Evolutionary conservation across 2,329 filamentous ascomycete genomes (phyloP), one percentile per base, ranked within the genome.

Genomic region (Westerdykella aurantiaca): DNA sequence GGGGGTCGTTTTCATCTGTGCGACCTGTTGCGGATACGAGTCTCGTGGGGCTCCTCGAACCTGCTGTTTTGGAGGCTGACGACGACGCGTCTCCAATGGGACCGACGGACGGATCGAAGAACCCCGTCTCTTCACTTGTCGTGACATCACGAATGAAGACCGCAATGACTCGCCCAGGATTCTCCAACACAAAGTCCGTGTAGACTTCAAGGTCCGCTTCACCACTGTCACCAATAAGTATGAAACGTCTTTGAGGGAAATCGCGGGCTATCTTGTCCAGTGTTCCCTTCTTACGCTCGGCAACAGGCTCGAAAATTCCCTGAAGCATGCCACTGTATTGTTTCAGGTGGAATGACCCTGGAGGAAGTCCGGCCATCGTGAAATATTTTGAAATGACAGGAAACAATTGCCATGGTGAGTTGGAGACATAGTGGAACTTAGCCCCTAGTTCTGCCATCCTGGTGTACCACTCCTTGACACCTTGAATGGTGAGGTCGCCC

Each of bases 121-220:
- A 97, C 0, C 80, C 80, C 11, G 80, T 75, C 38, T 73, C 75
- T 31, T 86, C 78, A 0, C 85, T 79, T 0, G 88, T 95, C 0
- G 93, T 98, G 17, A 98, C 88, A 66, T 98, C 93, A 43, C 94
- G 80, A 51, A 98, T 97, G 66, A 97, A 97, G 6, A 98, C 81
- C 0, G 83, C 93, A 23, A 89, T 72, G 2, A 98, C 82, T 22
- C 87, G 80, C 0, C 86, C 86, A 0, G 90, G 91, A 55, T 97
- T 84, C 2, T 86, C 81, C 29, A 91, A 61, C 0, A 85, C 90
- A n/a, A 95, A 78, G 50, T 98, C 93, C 0, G 90, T 96, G 60
- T 98, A 98, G 0, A 97, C 89, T 65, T 98, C 94, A 3, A 98
- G 74, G 68, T 98, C 94, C 6, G 91, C 93, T 68, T 98, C 93